Evolutionary conservation across 441 rosid species (phyloP).

Genomic region (Pelargonium fulgidum): DNA sequence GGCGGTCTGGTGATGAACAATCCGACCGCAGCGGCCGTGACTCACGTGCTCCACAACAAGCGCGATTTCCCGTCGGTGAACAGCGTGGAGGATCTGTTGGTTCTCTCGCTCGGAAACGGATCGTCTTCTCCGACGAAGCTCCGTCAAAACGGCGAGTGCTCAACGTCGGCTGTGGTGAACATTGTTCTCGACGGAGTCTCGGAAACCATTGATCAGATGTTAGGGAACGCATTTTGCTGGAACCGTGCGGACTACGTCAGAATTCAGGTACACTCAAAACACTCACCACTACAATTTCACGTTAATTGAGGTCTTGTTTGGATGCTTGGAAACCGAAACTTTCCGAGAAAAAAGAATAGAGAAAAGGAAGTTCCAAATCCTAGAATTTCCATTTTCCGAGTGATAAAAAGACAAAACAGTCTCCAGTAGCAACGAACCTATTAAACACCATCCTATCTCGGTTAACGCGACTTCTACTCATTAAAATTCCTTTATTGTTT

Average conservation of each 20-base stretch:
- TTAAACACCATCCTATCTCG: background rate
- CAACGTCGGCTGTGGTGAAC: slow-evolving; percentile 10
- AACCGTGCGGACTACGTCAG: slow-evolving; percentile 79
- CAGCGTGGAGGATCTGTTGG: slow-evolving; percentile 79
- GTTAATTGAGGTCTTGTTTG: slow-evolving; percentile 12
- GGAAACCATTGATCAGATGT: slow-evolving; percentile 26
- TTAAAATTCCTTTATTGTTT: background rate
- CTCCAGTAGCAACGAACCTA: background rate
- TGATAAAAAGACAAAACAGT: background rate
- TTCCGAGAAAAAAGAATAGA: background rate
- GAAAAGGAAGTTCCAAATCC: background rate
- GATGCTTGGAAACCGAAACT: slow-evolving; percentile 14
- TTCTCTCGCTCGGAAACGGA: slow-evolving; percentile 79
- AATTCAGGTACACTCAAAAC: slow-evolving; percentile 52
- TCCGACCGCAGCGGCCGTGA: slow-evolving; percentile 79
- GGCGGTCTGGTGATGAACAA: slow-evolving; percentile 96
- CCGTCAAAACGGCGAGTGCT: slow-evolving; percentile 21
- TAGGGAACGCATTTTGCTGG: slow-evolving; percentile 43
- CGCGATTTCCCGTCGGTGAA: slow-evolving; percentile 75
- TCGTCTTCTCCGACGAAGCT: slow-evolving; percentile 28
- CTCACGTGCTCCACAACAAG: slow-evolving; percentile 94
- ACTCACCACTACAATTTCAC: background rate
- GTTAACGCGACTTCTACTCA: background rate
- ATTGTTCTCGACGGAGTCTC: slow-evolving; percentile 24
- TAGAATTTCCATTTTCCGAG: background rate